Conservation (phyloP, 768 basidiomycete species). For the Crepidotus variabilis region DNA sequence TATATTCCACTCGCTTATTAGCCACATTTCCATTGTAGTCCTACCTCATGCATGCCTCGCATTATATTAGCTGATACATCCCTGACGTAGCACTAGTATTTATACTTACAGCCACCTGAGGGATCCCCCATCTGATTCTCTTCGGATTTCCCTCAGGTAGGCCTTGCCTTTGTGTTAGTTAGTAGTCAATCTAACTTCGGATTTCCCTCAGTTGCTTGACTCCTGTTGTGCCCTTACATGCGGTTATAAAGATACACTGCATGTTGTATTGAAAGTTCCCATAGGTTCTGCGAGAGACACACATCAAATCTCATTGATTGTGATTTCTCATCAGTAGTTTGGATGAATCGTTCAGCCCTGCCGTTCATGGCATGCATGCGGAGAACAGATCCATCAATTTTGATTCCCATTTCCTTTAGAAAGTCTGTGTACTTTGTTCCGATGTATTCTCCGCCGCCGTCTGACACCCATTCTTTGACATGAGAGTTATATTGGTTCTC, state of each 20-base stretch:
- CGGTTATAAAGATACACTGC: conserved; percentile 15
- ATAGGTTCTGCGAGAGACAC: not conserved
- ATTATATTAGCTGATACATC: too few species aligned
- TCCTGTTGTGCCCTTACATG: too few species aligned
- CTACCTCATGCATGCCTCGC: too few species aligned
- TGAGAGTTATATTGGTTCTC: not conserved
- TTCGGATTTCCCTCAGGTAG: too few species aligned
- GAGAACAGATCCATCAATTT: not conserved
- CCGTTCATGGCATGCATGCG: not conserved
- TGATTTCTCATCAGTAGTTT: not conserved
- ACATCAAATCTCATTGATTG: not conserved
- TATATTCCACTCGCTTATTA: too few species aligned
- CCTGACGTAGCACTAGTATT: too few species aligned
- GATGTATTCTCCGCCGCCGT: not conserved
- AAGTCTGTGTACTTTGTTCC: not conserved
- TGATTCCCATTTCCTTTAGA: not conserved
- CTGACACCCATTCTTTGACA: not conserved
- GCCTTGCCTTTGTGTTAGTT: too few species aligned
- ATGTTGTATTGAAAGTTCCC: not conserved
- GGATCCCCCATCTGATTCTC: too few species aligned
- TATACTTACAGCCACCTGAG: too few species aligned
- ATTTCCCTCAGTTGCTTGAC: too few species aligned
- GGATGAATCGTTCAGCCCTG: not conserved
- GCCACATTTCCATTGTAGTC: too few species aligned
- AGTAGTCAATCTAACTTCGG: too few species aligned